These are phyloP conservation scores for Hericium erinaceus DNA, from an alignment of 768 basidiomycete species.

Conservation along the genomic window DNA sequence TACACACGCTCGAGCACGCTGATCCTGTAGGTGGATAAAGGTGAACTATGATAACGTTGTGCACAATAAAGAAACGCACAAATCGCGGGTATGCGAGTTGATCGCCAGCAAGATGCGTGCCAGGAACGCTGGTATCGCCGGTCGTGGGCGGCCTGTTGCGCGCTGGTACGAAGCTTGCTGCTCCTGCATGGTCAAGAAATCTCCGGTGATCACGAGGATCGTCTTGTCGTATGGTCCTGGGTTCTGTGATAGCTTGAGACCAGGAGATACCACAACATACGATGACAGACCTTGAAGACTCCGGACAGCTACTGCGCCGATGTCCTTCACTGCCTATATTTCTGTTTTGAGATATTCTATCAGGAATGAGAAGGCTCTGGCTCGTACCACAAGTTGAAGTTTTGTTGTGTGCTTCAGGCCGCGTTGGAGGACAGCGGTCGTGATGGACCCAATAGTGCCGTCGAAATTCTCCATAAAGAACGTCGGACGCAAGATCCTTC, in stretches of 20 bases:
- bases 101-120: conserved; percentile 4
- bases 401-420: conserved; percentile 27
- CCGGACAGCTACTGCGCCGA: background rate
- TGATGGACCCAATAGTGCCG: conserved; percentile 27
- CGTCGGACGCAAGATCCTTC: conserved; percentile 31
- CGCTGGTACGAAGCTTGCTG: conserved; percentile 1
- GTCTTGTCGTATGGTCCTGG: background rate
- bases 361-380: background rate
- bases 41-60: background rate
- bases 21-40: background rate
- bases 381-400: conserved; percentile 27
- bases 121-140: conserved; percentile 7
- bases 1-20: background rate
- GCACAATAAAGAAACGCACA: conserved; percentile 5
- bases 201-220: conserved; percentile 4
- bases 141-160: conserved; percentile 5
- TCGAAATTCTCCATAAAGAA: conserved; percentile 39
- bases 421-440: conserved; percentile 23
- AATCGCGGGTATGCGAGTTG: conserved; percentile 5
- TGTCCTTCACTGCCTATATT: background rate
- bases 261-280: background rate
- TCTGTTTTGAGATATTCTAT: background rate
- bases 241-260: background rate
- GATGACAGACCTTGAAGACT: background rate
- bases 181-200: conserved; percentile 6